Evolutionary conservation across 306 rosid genomes (phyloP).

Genomic region (Amphicarpaea edgeworthii): DNA sequence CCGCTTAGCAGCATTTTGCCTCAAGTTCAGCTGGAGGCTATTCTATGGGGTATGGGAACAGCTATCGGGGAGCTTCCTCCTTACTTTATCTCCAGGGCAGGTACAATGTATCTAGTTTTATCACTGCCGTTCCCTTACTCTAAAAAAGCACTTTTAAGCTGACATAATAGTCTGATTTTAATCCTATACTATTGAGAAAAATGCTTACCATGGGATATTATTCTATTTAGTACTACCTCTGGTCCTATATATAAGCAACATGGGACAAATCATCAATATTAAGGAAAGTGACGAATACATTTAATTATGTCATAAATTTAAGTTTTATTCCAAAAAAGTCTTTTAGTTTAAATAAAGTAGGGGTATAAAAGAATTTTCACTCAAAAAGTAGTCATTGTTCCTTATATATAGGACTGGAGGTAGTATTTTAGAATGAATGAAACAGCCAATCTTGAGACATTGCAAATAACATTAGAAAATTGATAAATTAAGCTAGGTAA

Average conservation of each 20-base stretch:
- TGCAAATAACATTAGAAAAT: not conserved
- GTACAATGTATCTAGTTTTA: conserved; percentile 49
- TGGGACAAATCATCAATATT: too few relatives aligned
- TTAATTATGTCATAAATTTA: too few relatives aligned
- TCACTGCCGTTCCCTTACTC: conserved; percentile 23
- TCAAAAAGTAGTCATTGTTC: too few relatives aligned
- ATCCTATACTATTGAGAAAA: not conserved
- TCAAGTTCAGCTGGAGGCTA: conserved; percentile 91
- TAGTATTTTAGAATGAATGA: conserved; percentile 14
- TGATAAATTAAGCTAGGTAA: not conserved
- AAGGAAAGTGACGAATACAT: too few relatives aligned
- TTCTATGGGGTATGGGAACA: conserved; percentile 97
- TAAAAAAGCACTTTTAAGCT: conserved; percentile 13
- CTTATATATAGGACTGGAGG: too few relatives aligned
- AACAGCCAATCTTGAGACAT: not conserved
- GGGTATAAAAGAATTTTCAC: too few relatives aligned
- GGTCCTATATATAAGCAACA: too few relatives aligned
- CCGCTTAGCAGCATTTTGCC: conserved; percentile 89
- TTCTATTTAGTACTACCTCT: not conserved
- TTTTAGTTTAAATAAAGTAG: too few relatives aligned
- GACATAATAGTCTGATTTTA: conserved; percentile 7
- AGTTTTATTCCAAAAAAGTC: too few relatives aligned
- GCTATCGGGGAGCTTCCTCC: conserved; percentile 99
- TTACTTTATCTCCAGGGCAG: conserved; percentile 98
- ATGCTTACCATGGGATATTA: conserved; percentile 13